Conservation (phyloP, 2,329 filamentous ascomycete species). For the Apiospora koreana region DNA sequence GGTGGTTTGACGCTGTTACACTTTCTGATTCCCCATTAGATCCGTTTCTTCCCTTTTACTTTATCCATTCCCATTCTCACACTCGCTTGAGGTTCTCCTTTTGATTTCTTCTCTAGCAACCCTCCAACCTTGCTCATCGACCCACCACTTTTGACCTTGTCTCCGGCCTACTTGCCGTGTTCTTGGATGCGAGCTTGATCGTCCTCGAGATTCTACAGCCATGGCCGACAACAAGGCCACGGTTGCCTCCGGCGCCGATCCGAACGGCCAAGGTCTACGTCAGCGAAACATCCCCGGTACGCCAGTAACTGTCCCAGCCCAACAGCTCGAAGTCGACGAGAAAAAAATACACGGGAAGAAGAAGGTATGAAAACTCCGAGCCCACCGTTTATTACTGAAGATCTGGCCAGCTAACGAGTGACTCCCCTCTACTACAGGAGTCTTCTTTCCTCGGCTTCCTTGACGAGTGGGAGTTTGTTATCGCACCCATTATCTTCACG, state of each 20-base stretch:
- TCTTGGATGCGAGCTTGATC: background rate
- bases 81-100: slow-evolving; percentile 14
- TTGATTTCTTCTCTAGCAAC: slow-evolving; percentile 13
- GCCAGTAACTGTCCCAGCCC: slow-evolving; percentile 36
- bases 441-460: slow-evolving; percentile 64
- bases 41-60: background rate
- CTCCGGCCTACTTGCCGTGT: background rate
- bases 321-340: slow-evolving; percentile 52
- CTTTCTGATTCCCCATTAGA: background rate
- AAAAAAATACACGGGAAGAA: slow-evolving; percentile 55
- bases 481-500: slow-evolving; percentile 63
- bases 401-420: slow-evolving; percentile 25
- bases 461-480: slow-evolving; percentile 62
- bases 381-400: slow-evolving; percentile 12
- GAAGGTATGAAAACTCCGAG: slow-evolving; percentile 25
- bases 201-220: slow-evolving; percentile 15
- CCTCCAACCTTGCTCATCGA: background rate
- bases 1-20: slow-evolving; percentile 6
- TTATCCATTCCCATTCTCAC: slow-evolving; percentile 13
- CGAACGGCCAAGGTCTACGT: slow-evolving; percentile 54
- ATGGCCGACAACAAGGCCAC: slow-evolving; percentile 60
- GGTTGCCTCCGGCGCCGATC: slow-evolving; percentile 61
- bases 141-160: slow-evolving; percentile 14
- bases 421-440: slow-evolving; percentile 33
- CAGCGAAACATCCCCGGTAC: slow-evolving; percentile 54